phyloP scores from a whole-genome alignment of 306 rosid species.

The Oxytropis ochrocephala region DNA sequence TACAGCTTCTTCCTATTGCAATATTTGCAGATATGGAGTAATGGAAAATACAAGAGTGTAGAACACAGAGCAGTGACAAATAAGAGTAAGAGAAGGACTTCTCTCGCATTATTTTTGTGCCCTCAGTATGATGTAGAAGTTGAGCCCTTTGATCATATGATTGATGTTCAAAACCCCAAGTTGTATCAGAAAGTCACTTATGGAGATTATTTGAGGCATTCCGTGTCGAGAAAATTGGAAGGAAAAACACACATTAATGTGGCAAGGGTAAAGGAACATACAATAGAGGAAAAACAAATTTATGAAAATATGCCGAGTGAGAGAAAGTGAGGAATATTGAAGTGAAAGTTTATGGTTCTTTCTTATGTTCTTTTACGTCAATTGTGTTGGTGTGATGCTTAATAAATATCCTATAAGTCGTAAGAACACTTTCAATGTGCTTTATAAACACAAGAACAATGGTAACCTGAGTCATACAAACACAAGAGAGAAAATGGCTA shows the following conservation, averaged over 20 bases:
- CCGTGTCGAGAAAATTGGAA: constrained; percentile 29
- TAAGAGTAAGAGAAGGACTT: constrained; percentile 12
- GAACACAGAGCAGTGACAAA: constrained; percentile 37
- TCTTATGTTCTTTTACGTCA: too few species aligned
- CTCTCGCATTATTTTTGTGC: constrained; percentile 16
- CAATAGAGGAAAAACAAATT: neutral
- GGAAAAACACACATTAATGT: constrained; percentile 31
- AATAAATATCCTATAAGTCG: too few species aligned
- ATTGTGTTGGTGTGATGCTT: too few species aligned
- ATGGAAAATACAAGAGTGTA: constrained; percentile 36
- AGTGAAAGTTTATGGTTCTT: neutral
- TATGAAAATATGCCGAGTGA: neutral
- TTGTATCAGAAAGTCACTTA: constrained; percentile 31
- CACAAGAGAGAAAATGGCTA: too few species aligned
- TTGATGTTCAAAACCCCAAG: constrained; percentile 21
- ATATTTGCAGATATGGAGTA: constrained; percentile 32
- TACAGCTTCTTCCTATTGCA: neutral
- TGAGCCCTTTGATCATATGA: constrained; percentile 30
- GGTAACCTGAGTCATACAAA: too few species aligned
- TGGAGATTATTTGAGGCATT: constrained; percentile 41
- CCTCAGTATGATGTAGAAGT: constrained; percentile 38
- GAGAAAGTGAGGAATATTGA: neutral
- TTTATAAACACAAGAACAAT: too few species aligned
- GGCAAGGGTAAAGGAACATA: neutral
- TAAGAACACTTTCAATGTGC: too few species aligned